Conservation (phyloP, 75 land plant genomes). For the Ceratopteris richardii region DNA sequence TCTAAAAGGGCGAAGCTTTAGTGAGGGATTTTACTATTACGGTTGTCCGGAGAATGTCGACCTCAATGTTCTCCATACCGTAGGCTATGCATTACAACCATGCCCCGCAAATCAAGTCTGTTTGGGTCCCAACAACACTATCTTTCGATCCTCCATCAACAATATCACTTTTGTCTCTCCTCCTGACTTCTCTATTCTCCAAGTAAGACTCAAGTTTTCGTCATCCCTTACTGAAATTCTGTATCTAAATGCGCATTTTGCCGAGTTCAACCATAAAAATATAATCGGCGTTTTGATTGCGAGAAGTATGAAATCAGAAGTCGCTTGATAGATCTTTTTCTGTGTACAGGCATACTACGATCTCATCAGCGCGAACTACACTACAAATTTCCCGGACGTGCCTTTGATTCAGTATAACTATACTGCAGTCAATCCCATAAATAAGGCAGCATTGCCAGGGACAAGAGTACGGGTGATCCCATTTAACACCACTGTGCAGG, state of each 20-base stretch:
- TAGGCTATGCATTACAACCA: slow-evolving; percentile 45
- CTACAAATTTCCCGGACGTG: slow-evolving; percentile 20
- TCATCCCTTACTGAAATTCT: background rate
- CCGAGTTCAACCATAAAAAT: background rate
- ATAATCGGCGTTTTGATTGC: slow-evolving; percentile 1
- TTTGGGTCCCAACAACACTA: slow-evolving; percentile 5
- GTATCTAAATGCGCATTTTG: background rate
- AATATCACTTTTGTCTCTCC: slow-evolving; percentile 34
- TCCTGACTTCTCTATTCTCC: slow-evolving; percentile 10
- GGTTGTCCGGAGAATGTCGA: slow-evolving; percentile 41
- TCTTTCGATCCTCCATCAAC: slow-evolving; percentile 22
- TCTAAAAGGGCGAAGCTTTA: slow-evolving; percentile 28
- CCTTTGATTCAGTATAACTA: slow-evolving; percentile 21
- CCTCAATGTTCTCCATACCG: slow-evolving; percentile 26
- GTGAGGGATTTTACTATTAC: slow-evolving; percentile 22
- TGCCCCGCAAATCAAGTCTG: slow-evolving; percentile 15
- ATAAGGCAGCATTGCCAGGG: slow-evolving; percentile 21
- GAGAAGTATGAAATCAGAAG: slow-evolving; percentile 5
- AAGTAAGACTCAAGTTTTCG: slow-evolving; percentile 5
- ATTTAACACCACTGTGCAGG: slow-evolving; percentile 28
- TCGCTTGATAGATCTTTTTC: slow-evolving; percentile 3
- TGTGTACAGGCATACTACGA: slow-evolving; percentile 12
- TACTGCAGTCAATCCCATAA: slow-evolving; percentile 14
- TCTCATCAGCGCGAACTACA: slow-evolving; percentile 9
- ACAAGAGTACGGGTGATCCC: slow-evolving; percentile 22